phyloP scores from a whole-genome alignment of 2,329 filamentous ascomycete genomes.

The Monilinia aucupariae region DNA sequence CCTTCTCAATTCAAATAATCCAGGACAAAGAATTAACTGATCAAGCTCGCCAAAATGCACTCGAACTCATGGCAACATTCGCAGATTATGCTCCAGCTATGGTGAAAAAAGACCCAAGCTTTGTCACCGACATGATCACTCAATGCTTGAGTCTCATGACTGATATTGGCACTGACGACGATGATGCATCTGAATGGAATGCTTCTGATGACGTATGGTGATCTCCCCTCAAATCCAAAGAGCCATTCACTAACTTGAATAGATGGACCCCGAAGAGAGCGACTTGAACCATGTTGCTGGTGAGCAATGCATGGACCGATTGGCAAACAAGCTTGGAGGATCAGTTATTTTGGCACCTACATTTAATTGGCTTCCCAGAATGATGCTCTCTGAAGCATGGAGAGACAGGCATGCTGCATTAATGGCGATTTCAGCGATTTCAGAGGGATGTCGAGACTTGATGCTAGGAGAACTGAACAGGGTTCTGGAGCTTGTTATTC shows the following conservation, averaged over 20 bases:
- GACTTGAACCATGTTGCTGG: constrained; percentile 96
- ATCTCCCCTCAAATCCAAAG: neutral
- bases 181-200: constrained; percentile 92
- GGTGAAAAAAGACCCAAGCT: constrained; percentile 90
- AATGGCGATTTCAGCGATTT: constrained; percentile 98
- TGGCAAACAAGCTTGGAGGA: constrained; percentile 97
- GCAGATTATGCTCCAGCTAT: constrained; percentile 90
- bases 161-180: constrained; percentile 88
- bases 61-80: constrained; percentile 97
- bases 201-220: constrained; percentile 70
- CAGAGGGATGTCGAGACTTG: constrained; percentile 89
- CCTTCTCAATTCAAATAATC: constrained; percentile 88
- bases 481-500: constrained; percentile 90
- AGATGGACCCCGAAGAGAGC: constrained; percentile 92
- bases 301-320: constrained; percentile 95
- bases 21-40: constrained; percentile 93
- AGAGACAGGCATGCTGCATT: constrained; percentile 91
- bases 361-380: constrained; percentile 93
- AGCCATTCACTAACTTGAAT: constrained; percentile 31
- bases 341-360: constrained; percentile 85
- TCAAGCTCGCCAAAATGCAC: constrained; percentile 83
- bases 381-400: constrained; percentile 96
- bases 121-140: constrained; percentile 94
- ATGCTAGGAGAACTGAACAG: constrained; percentile 95
- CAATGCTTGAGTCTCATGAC: constrained; percentile 98